These are phyloP conservation scores for Malassezia nana DNA, from an alignment of 1,284 basidiomycete genomes.

Conservation along the genomic window DNA sequence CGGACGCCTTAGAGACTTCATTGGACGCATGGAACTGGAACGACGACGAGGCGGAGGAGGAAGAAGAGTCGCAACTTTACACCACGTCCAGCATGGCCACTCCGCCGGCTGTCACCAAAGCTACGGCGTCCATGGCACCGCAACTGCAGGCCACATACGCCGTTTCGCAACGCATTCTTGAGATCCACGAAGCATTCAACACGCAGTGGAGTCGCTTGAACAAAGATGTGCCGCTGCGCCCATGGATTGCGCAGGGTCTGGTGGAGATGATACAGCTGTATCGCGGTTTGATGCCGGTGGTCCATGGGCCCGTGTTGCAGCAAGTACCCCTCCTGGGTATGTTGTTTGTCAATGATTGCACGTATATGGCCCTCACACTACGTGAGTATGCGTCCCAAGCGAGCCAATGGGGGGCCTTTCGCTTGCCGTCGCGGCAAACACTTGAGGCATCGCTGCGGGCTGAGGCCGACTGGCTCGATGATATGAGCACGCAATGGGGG, in stretches of 20 bases:
- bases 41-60: neutral
- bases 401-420: conserved; percentile 8
- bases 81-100: neutral
- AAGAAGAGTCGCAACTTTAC: neutral
- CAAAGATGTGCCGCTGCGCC: neutral
- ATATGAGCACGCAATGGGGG: conserved; percentile 28
- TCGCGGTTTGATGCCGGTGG: conserved; percentile 68
- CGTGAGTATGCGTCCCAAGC: conserved; percentile 9
- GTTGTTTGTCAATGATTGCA: conserved; percentile 76
- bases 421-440: neutral
- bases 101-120: neutral
- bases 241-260: neutral
- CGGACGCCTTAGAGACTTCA: neutral
- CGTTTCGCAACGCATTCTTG: neutral
- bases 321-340: conserved; percentile 59
- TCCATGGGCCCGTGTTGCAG: conserved; percentile 55
- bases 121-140: neutral
- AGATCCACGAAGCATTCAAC: neutral
- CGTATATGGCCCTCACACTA: conserved; percentile 54
- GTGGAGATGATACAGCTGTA: conserved; percentile 4
- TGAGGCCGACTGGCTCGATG: conserved; percentile 22
- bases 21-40: conserved; percentile 16
- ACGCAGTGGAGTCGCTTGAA: neutral
- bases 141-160: neutral
- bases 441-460: conserved; percentile 15